A percentile compares a stretch with the other conserved stretches of the same genome.
Evolutionary conservation across 352 stramenopile genomes (phyloP).

Genomic region (Peronospora destructor): DNA sequence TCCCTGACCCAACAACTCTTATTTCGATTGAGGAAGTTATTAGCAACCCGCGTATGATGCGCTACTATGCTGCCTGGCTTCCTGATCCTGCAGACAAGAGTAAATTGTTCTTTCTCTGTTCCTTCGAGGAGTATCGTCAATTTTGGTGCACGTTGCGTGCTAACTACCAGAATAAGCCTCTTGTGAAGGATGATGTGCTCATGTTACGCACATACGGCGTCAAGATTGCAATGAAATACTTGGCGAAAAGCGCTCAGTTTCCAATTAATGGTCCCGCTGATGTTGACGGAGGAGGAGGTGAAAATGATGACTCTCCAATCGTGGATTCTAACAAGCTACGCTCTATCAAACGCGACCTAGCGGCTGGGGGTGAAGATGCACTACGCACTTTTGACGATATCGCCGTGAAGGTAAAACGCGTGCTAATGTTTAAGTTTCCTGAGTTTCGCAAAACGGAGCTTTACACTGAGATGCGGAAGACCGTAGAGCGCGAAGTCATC

Average conservation of each 20-base stretch:
- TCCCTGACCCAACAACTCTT: conserved; percentile 37
- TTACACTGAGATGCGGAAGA: conserved; percentile 74
- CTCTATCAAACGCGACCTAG: conserved; percentile 70
- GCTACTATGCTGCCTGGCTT: conserved; percentile 67
- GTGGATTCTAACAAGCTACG: conserved; percentile 59
- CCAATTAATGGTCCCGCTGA: conserved; percentile 43
- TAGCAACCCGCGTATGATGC: conserved; percentile 75
- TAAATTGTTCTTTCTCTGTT: conserved; percentile 79
- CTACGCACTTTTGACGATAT: conserved; percentile 75
- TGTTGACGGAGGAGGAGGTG: conserved; percentile 17
- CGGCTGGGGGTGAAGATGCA: conserved; percentile 67
- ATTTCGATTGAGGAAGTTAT: conserved; percentile 77
- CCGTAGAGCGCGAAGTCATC: conserved; percentile 74
- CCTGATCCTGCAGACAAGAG: conserved; percentile 46
- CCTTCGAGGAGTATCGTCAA: conserved; percentile 68
- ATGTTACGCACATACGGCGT: conserved; percentile 81
- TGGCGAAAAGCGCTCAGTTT: conserved; percentile 71
- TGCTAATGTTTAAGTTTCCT: conserved; percentile 74
- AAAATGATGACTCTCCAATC: conserved; percentile 23
- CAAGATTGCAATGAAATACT: conserved; percentile 84
- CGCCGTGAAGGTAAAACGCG: conserved; percentile 68
- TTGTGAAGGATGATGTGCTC: conserved; percentile 79
- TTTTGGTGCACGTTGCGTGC: conserved; percentile 63
- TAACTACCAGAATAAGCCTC: conserved; percentile 57
- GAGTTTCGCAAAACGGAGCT: conserved; percentile 76